Base-by-base conservation (phyloP, 2,329 filamentous ascomycete species). In the Pseudopyrenochaeta lycopersici region DNA sequence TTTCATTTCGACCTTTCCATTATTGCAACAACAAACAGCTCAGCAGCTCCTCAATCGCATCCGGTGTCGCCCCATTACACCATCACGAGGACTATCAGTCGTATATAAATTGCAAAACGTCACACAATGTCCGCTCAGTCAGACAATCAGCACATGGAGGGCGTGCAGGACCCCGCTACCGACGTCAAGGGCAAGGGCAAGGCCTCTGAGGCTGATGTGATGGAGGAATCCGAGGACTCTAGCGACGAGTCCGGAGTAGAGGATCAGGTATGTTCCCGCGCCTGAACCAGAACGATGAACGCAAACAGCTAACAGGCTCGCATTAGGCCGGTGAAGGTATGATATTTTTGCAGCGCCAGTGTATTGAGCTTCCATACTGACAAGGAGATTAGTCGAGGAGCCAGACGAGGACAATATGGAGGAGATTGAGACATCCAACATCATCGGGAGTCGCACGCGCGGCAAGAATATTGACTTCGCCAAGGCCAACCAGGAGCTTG, bases 381-480 rank as follows among this genome's bases (percentile, higher is more conserved):
- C 49, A 41, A 51, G 68, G 71, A 6, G 7, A 41, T 46, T 76
- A 79, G 84, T 80, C 51, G 88, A 89, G 66, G 81, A 61, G 47
- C 89, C 90, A 39, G 91, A 92, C 49, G 89, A 90, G 54, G 81
- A 91, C 71, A 90, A 90, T 77, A 86, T 97, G 83, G 91, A 96
- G 75, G 93, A 94, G 79, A 97, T 99, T 76, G 91, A 96, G 74
- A 82, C 86, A 52, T 85, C 86, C 76, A 98, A 98, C 84, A 96
- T 98, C 76, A 88, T 98, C 73, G 76, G 80, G 54, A 85, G 83
- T 62, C 94, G 95, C 77, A 98, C 94, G 60, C 94, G 94, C 72
- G 93, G 93, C 73, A 91, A 91, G 78, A 85, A 88, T 72, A 97
- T 98, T 75, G 91, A 98, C 83, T 98, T 91, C 79, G 90, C 90